phyloP scores from a whole-genome alignment of 345 rosid genomes.

The Raphanus sativus region DNA sequence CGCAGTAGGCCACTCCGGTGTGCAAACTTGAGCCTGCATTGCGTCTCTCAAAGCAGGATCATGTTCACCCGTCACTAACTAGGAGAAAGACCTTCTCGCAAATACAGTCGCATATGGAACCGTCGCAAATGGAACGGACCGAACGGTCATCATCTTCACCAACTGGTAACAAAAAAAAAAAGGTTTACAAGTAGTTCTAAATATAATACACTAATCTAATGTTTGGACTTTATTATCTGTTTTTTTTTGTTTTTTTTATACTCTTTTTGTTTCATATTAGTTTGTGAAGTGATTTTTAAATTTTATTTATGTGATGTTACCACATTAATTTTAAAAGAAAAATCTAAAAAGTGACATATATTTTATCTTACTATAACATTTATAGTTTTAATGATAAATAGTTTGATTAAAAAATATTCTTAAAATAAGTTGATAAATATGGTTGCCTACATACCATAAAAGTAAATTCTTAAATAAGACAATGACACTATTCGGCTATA shows the following conservation, averaged over 20 bases:
- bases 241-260: too few relatives aligned
- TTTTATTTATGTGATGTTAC: too few relatives aligned
- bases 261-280: too few relatives aligned
- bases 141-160: conserved; percentile 46
- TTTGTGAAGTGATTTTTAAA: background rate
- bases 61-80: conserved; percentile 60
- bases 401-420: background rate
- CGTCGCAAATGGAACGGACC: conserved; percentile 18
- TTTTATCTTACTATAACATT: background rate
- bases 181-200: background rate
- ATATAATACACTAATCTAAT: too few relatives aligned
- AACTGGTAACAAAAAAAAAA: conserved; percentile 48
- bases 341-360: background rate
- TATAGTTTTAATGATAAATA: background rate
- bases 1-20: conserved; percentile 93
- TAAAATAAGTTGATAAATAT: background rate
- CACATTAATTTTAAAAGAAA: too few relatives aligned
- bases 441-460: background rate
- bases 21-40: conserved; percentile 94
- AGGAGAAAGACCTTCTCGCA: conserved; percentile 45
- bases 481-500: background rate
- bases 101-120: conserved; percentile 68
- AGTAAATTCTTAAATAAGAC: background rate
- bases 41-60: conserved; percentile 90
- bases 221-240: too few relatives aligned